Percentiles rank a stretch among this genome's conserved stretches.
Evolutionary conservation across 441 rosid genomes (phyloP).

Genomic region (Brassica balearica): DNA sequence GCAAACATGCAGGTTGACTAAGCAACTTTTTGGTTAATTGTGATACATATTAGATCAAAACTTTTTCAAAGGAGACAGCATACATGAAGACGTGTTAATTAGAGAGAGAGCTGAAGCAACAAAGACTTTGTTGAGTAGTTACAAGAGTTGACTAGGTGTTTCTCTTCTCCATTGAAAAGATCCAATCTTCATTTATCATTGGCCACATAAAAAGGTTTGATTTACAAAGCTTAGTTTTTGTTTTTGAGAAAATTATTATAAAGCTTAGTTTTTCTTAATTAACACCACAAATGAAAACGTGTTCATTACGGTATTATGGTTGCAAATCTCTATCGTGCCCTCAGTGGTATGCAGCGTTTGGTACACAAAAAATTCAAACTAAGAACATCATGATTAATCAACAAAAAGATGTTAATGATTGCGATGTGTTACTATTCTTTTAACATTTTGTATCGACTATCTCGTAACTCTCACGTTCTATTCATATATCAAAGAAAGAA

Average conservation of each 20-base stretch:
- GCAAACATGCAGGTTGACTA: neutral
- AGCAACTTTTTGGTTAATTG: constrained; percentile 5
- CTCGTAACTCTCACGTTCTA: neutral
- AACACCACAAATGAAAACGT: neutral
- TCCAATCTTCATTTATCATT: neutral
- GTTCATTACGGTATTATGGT: neutral
- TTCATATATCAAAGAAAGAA: neutral
- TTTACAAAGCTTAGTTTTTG: neutral
- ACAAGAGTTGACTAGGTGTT: neutral
- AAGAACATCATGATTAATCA: constrained; percentile 27
- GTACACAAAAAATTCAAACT: neutral
- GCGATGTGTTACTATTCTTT: constrained; percentile 21
- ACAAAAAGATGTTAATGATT: constrained; percentile 14
- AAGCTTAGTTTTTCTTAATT: neutral
- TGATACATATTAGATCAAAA: neutral
- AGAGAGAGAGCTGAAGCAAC: neutral
- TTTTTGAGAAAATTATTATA: neutral
- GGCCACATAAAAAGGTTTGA: constrained; percentile 2
- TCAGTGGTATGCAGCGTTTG: constrained; percentile 2
- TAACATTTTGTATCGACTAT: constrained; percentile 18
- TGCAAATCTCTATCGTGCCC: neutral
- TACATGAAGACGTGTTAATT: neutral
- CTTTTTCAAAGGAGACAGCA: constrained; percentile 10
- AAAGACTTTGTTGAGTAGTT: neutral
- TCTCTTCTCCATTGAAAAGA: neutral